Evolutionary conservation across 345 rosid species (phyloP).

Genomic region (Barbarea vulgaris): DNA sequence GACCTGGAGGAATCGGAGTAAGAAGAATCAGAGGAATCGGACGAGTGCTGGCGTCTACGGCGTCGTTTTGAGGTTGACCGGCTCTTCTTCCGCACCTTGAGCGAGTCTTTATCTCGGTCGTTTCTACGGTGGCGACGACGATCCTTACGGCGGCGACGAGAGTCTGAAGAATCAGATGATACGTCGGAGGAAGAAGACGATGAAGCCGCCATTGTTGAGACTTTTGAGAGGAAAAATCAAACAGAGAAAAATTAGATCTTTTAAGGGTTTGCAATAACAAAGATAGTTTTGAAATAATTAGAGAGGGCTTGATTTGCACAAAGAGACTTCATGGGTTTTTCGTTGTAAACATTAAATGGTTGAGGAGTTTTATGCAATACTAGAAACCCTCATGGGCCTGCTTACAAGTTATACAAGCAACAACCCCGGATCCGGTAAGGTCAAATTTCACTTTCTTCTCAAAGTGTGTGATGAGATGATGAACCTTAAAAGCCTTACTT

Average conservation of each 20-base stretch:
- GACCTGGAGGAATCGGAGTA: constrained; percentile 73
- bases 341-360: background rate
- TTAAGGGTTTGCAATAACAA: constrained; percentile 22
- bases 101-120: constrained; percentile 56
- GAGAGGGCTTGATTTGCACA: background rate
- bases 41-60: constrained; percentile 52
- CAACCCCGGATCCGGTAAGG: too few species aligned
- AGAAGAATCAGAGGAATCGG: constrained; percentile 55
- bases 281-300: background rate
- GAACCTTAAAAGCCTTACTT: too few species aligned
- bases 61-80: constrained; percentile 61
- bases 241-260: constrained; percentile 18
- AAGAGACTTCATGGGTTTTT: background rate
- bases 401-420: too few species aligned
- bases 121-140: constrained; percentile 46
- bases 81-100: constrained; percentile 72
- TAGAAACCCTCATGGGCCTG: background rate
- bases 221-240: constrained; percentile 6
- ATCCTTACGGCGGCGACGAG: constrained; percentile 55
- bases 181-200: constrained; percentile 57
- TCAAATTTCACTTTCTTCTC: background rate
- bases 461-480: too few species aligned
- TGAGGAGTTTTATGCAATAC: constrained; percentile 14
- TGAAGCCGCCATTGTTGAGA: constrained; percentile 67
- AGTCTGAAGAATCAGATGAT: constrained; percentile 56